phyloP scores from a whole-genome alignment of 148 eudicot genomes.

The Vaccinium macrocarpon region DNA sequence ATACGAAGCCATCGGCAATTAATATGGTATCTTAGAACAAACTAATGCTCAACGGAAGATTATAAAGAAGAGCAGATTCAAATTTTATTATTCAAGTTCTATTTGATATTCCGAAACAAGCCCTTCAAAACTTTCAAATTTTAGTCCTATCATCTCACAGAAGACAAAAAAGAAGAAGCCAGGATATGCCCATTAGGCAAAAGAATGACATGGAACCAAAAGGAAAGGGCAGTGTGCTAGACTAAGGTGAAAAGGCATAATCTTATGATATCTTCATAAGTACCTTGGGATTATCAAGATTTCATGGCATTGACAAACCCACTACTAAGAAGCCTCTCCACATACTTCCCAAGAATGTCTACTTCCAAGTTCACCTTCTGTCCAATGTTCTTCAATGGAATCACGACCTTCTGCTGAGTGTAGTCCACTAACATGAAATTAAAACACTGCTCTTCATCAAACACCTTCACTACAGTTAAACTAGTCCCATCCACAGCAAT shows the following conservation, averaged over 20 bases:
- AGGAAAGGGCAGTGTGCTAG: background rate
- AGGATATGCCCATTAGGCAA: background rate
- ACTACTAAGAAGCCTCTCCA: conserved; percentile 71
- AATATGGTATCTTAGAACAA: background rate
- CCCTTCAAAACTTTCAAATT: background rate
- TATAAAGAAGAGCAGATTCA: background rate
- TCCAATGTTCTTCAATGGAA: conserved; percentile 80
- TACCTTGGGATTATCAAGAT: conserved; percentile 23
- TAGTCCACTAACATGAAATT: conserved; percentile 88
- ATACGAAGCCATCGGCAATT: background rate
- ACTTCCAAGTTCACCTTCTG: conserved; percentile 95
- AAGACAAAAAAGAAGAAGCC: background rate
- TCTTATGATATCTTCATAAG: conserved; percentile 3
- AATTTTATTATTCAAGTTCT: background rate
- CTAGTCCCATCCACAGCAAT: conserved; percentile 93
- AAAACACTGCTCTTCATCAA: conserved; percentile 75
- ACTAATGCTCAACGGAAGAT: too few species aligned
- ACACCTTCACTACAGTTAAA: conserved; percentile 87
- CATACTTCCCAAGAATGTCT: conserved; percentile 95
- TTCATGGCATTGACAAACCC: conserved; percentile 55
- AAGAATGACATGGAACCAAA: background rate
- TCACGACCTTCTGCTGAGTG: conserved; percentile 86
- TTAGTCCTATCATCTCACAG: background rate
- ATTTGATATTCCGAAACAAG: background rate
- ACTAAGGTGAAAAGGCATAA: background rate